Conservation (phyloP, 371 early-diverging fungal species). For the Massospora cicadina region DNA sequence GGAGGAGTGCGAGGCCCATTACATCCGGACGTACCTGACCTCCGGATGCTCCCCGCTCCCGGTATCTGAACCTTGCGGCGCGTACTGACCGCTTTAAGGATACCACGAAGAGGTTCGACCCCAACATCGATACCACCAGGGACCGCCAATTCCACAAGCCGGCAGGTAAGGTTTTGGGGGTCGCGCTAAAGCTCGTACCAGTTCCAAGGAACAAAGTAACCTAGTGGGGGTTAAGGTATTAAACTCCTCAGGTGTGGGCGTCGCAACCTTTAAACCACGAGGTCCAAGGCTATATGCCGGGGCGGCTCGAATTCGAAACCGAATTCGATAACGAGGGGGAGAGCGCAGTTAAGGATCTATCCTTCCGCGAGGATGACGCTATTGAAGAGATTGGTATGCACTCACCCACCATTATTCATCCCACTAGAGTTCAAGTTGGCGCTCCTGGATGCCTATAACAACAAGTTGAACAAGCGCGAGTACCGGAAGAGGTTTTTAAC, state of each 20-base stretch:
- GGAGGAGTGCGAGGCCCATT: slow-evolving; percentile 82
- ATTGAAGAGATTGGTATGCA: slow-evolving; percentile 53
- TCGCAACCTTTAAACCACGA: slow-evolving; percentile 84
- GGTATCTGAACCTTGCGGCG: slow-evolving; percentile 17
- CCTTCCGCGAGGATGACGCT: slow-evolving; percentile 71
- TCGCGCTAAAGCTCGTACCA: background rate
- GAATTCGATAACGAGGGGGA: slow-evolving; percentile 97
- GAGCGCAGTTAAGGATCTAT: slow-evolving; percentile 78
- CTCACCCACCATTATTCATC: background rate
- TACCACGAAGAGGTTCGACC: background rate
- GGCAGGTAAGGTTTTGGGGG: background rate
- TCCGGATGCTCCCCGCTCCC: slow-evolving; percentile 65
- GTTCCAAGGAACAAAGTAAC: slow-evolving; percentile 4
- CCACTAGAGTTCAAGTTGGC: slow-evolving; percentile 62
- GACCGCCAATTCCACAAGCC: slow-evolving; percentile 4
- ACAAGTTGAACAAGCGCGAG: slow-evolving; percentile 60
- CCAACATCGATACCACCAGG: background rate
- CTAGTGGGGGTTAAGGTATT: background rate
- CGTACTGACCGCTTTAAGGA: background rate
- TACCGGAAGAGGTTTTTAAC: slow-evolving; percentile 75
- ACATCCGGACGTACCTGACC: slow-evolving; percentile 62
- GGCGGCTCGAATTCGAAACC: slow-evolving; percentile 91
- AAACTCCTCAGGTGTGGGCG: background rate
- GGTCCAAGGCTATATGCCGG: slow-evolving; percentile 94
- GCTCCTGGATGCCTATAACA: slow-evolving; percentile 86